Evolutionary conservation across 202 grass and related monocot genomes (phyloP), one percentile per base, ranked within the genome.

Genomic region (Eragrostis tef): DNA sequence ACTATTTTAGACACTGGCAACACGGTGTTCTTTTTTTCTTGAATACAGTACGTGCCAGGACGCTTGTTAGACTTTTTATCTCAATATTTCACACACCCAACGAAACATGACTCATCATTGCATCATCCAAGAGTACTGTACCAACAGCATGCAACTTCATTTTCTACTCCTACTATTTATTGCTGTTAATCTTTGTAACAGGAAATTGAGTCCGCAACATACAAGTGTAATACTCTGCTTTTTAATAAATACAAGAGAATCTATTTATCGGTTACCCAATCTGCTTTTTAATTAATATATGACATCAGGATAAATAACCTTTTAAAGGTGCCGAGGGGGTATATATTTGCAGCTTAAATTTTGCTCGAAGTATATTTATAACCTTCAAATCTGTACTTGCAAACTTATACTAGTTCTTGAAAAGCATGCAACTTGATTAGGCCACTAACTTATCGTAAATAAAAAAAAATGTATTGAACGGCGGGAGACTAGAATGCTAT

Each of bases 61-160:
- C 44, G 42, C 15, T 13, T 39, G 12, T 21, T 9, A 59, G 17
- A 22, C 12, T 59, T 31, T 81, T 70, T 60, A 5, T 26, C 41
- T 65, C 39, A 50, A 60, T 48, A 52, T 15, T 74, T 75, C 77
- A 68, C 21, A 86, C 27, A 39, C 27, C 27, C 61, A 16, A 68
- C 42, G 3, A 81, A 81, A 76, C 31, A 19, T 54, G 5, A 63
- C 20, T 43, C 74, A 5, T 25, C 5, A 43, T 6, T n/a, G 17
- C 68, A 79, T 64, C 36, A 12, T 31, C 27, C 43, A 78, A 62
- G 50, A 15, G 56, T 44, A 14, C 16, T 16, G 52, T 64, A 9
- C 11, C 47, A 64, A 67, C 65, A 7, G 67, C 60, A 27, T 12
- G 9, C 31, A n/a, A 39, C 57, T 3, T 9, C 11, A 15, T 24